phyloP scores from a whole-genome alignment of 306 rosid genomes.

The Canavalia ensiformis region DNA sequence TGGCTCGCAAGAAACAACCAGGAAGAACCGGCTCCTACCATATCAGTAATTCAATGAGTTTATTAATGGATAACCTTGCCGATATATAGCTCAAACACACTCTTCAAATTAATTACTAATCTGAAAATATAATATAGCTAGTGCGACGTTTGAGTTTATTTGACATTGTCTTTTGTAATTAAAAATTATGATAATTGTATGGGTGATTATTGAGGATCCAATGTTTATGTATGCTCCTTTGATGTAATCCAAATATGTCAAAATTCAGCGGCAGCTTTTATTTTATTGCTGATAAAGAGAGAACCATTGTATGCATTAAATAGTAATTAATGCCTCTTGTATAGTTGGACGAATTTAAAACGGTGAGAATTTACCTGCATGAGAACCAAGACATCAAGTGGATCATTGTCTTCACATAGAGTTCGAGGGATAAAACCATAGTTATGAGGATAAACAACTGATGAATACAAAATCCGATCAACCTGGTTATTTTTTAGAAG shows the following conservation, averaged over 20 bases:
- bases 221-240: neutral
- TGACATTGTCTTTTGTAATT: conserved; percentile 24
- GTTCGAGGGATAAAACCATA: conserved; percentile 96
- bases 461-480: conserved; percentile 90
- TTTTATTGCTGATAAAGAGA: conserved; percentile 8
- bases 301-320: neutral
- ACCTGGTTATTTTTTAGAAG: conserved; percentile 64
- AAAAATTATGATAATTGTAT: neutral
- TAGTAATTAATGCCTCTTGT: neutral
- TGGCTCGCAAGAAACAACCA: conserved; percentile 94
- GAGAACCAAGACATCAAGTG: conserved; percentile 88
- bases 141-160: conserved; percentile 13
- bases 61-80: conserved; percentile 16
- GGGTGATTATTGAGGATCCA: neutral
- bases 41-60: conserved; percentile 43
- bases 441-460: conserved; percentile 95
- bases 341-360: conserved; percentile 28
- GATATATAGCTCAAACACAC: conserved; percentile 24
- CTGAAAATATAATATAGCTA: neutral
- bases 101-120: conserved; percentile 14
- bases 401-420: conserved; percentile 97
- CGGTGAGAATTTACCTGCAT: conserved; percentile 76
- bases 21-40: conserved; percentile 95
- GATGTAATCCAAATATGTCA: neutral
- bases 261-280: neutral